Evolutionary conservation across 2,329 filamentous ascomycete genomes (phyloP), one percentile per base, ranked within the genome.

Genomic region (Hymenotorrendiella dingleyae): DNA sequence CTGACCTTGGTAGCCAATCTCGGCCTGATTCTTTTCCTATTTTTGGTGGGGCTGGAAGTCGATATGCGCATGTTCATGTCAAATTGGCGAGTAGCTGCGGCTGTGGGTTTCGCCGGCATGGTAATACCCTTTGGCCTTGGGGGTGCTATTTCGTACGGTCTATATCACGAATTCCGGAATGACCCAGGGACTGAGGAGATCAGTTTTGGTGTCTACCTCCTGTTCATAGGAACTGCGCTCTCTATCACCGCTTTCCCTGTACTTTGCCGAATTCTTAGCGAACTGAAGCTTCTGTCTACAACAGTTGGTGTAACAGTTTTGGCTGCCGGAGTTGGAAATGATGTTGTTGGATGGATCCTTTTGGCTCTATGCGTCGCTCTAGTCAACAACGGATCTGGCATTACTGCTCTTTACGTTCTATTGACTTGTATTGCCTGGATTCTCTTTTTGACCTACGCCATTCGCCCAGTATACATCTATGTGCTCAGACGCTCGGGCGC

Each of bases 191-290:
- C 71, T 7, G 71, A 74, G n/a, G 69, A 67, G 0, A 78, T 84
- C 37, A 63, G 66, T 12, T 84, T 84, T 58, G 72, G 74, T 3
- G 73, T 78, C 2, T 84, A 76, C 52, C 71, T 80, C 64, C 71
- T 89, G 19, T 97, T 97, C 61, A 86, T 96, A 51, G 91, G 90
- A 63, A 90, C 94, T 40, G 91, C 91, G 0, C 82, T 96, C 64
- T 86, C 89, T 2, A 97, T 97, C 54, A 96, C 91, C 1, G 88
- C 79, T 7, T 83, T 97, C 56, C 91, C 91, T 0, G 91, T 97
- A 0, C 76, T 97, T 10, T 96, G 91, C 59, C 86, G 91, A 62
- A 97, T 97, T 53, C 69, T 97, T 52, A 91, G 88, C 0, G 90
- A 95, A 63, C 71, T 97, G 40, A 93, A 95, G 56, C 71, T 97